A percentile compares a stretch with the other conserved stretches of the same genome.
Conservation (phyloP, 2,329 filamentous ascomycete genomes). For the Scedosporium apiospermum region DNA sequence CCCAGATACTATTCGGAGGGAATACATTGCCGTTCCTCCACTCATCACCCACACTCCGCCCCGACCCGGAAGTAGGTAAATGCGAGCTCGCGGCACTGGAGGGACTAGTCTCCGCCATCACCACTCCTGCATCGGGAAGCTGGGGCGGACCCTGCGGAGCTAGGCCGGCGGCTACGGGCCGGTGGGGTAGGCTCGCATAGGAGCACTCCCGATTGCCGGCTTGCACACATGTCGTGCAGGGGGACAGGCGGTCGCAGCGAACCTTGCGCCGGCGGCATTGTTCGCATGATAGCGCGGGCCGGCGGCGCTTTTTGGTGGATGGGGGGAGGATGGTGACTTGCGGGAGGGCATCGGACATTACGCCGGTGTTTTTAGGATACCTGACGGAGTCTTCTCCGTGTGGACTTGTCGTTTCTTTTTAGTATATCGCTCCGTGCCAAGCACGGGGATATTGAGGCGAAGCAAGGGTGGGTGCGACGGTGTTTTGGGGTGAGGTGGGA, state of each 20-base stretch:
- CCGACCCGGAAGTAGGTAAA: not conserved
- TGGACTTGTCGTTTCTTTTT: not conserved
- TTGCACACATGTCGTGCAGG: constrained; percentile 51
- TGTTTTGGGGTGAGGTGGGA: not conserved
- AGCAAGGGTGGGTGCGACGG: not conserved
- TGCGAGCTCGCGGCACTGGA: not conserved
- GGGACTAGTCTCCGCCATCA: not conserved
- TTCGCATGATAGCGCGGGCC: constrained; percentile 39
- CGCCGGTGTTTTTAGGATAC: not conserved
- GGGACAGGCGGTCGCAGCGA: constrained; percentile 47
- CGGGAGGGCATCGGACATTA: not conserved
- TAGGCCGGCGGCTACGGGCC: not conserved
- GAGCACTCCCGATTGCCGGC: constrained; percentile 45
- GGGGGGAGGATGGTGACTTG: not conserved
- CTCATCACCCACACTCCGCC: not conserved
- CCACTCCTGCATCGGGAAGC: not conserved
- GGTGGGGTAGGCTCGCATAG: constrained; percentile 25
- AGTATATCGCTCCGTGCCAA: not conserved
- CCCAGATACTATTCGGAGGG: not conserved
- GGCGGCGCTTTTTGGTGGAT: constrained; percentile 25
- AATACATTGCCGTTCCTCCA: not conserved
- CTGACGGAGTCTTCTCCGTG: too few species aligned
- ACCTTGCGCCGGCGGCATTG: constrained; percentile 53
- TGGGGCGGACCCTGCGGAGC: not conserved
- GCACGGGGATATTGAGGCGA: not conserved